Evolutionary conservation across 805 yeast genomes (phyloP).

Genomic region (Millerozyma miso): DNA sequence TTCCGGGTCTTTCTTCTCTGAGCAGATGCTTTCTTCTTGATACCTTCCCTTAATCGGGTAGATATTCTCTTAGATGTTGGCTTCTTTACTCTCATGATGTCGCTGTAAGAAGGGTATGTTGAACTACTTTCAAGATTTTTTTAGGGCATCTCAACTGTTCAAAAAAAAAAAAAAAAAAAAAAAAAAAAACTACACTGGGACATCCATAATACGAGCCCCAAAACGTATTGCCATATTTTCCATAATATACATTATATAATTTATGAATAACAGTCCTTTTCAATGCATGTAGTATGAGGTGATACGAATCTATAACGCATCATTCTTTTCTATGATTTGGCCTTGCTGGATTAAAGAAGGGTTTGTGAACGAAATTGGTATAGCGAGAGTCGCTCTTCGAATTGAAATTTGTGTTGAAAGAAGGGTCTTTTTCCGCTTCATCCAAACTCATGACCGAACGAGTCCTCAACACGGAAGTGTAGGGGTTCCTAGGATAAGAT

Average conservation of each 20-base stretch:
- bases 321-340: background rate
- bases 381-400: slow-evolving; percentile 2
- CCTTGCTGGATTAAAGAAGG: slow-evolving; percentile 25
- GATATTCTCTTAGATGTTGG: slow-evolving; percentile 84
- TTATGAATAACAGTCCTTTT: too few species aligned
- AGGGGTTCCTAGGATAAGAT: slow-evolving; percentile 11
- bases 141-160: background rate
- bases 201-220: too few species aligned
- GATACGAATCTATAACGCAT: background rate
- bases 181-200: background rate
- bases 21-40: slow-evolving; percentile 92
- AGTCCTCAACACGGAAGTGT: slow-evolving; percentile 29
- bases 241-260: too few species aligned
- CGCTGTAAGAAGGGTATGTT: background rate
- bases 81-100: slow-evolving; percentile 46
- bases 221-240: too few species aligned
- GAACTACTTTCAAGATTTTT: background rate
- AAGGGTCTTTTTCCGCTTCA: slow-evolving; percentile 7
- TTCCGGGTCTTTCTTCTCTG: slow-evolving; percentile 83
- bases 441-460: slow-evolving; percentile 32
- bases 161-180: slow-evolving; percentile 5
- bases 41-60: slow-evolving; percentile 94
- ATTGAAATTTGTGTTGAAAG: background rate
- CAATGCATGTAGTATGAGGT: background rate
- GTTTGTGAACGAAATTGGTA: slow-evolving; percentile 32